Base-by-base conservation (phyloP, 495 filamentous ascomycete species). In the Evernia prunastri region DNA sequence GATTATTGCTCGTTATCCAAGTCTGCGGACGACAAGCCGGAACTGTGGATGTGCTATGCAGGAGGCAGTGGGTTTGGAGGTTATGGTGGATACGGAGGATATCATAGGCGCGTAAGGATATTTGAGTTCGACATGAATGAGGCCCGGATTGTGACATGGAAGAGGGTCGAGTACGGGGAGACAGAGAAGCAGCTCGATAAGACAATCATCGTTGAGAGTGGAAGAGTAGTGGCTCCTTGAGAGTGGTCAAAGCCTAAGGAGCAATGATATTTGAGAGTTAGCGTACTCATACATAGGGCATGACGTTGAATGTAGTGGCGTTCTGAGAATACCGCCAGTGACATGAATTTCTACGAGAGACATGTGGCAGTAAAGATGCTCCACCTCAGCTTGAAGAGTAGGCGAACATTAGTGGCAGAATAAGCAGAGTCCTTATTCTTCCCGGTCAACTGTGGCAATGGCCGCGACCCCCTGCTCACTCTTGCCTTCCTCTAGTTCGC, bases 31-130 rank as follows among this genome's bases (percentile, higher is more conserved):
- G 62, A 72, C 66, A 85, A 86, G 61, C 86, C 86, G 2, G 86
- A 86, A 20, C 78, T 97, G n/a, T 98, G 94, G 94, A 96, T 98
- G 92, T 98, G 94, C 76, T 96, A 97, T 75, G 94, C 84, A 7
- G 94, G 95, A 53, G 94, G 86, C 20, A 78, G 80, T 40, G 94
- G 94, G 1, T 92, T 97, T 71, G 94, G 95, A 47, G 94, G 94
- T 1, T 98, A 98, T 73, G 95, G 89, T 37, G 92, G 92, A 12
- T 97, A 94, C 65, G 85, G 84, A 33, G 89, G 86, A 15, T 97
- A 89, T 72, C 84, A 91, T 66, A 87, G 94, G 33, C 84, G 90
- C 61, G 82, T 96, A 39, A 82, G 94, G 42, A 81, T 97, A 68
- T 98, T 90, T 70, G 94, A 97, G 66, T 87, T 97, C 56, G 92